These are phyloP conservation scores for Ophiosphaerella narmari DNA, from an alignment of 2,329 filamentous ascomycete species.

Conservation along the genomic window DNA sequence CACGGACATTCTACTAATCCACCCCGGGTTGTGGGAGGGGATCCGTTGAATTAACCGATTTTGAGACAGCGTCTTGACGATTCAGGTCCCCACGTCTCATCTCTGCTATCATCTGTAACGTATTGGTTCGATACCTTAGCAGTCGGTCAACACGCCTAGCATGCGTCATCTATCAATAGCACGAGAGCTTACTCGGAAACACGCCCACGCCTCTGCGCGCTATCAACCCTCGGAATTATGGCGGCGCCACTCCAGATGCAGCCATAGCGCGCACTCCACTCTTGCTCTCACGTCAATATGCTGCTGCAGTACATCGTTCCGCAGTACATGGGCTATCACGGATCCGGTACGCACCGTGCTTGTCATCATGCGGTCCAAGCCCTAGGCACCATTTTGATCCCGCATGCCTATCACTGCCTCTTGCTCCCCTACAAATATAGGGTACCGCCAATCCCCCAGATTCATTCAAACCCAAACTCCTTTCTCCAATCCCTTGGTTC, in stretches of 20 bases:
- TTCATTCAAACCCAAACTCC: constrained; percentile 23
- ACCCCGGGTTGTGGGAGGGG: constrained; percentile 45
- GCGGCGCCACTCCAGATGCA: constrained; percentile 39
- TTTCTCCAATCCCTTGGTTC: constrained; percentile 33
- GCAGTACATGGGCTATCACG: constrained; percentile 45
- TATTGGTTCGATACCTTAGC: constrained; percentile 40
- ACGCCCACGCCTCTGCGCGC: constrained; percentile 40
- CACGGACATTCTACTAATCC: constrained; percentile 33
- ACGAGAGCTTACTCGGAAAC: constrained; percentile 43
- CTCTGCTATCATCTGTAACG: constrained; percentile 44
- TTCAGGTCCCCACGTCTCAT: constrained; percentile 45
- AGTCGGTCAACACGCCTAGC: constrained; percentile 38
- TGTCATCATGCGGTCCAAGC: constrained; percentile 44
- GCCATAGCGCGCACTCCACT: constrained; percentile 42
- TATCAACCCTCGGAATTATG: constrained; percentile 42
- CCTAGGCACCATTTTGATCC: constrained; percentile 30
- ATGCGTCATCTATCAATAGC: constrained; percentile 46
- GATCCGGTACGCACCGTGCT: constrained; percentile 44
- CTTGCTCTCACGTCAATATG: constrained; percentile 48
- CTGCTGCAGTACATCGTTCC: constrained; percentile 47
- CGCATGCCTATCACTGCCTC: constrained; percentile 28
- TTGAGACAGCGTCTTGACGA: constrained; percentile 44
- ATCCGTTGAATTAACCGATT: constrained; percentile 43
- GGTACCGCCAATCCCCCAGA: constrained; percentile 31
- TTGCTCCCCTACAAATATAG: constrained; percentile 45